Evolutionary conservation across 2,329 filamentous ascomycete genomes (phyloP).

Genomic region (Xylogone sp.): DNA sequence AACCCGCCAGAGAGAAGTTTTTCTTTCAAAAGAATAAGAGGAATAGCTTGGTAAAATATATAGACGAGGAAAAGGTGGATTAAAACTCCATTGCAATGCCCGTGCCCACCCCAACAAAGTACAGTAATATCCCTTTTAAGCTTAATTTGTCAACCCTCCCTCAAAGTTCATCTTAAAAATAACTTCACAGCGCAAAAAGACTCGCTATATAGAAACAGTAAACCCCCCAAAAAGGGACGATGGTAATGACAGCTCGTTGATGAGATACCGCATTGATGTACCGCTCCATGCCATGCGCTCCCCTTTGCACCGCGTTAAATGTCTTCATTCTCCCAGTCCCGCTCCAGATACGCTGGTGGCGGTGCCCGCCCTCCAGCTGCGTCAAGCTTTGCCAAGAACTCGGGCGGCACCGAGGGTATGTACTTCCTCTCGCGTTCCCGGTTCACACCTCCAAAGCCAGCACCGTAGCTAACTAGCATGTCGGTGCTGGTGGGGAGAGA

Average conservation of each 20-base stretch:
- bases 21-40: no score
- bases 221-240: no score
- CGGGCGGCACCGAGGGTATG: constrained; percentile 88
- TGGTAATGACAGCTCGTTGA: no score
- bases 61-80: no score
- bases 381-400: constrained; percentile 88
- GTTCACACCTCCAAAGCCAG: constrained; percentile 90
- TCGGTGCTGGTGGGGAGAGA: constrained; percentile 93
- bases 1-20: no score
- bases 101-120: not conserved
- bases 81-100: not conserved
- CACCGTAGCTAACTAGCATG: constrained; percentile 93
- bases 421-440: constrained; percentile 91
- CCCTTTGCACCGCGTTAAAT: constrained; percentile 12
- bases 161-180: no score
- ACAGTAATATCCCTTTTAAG: no score
- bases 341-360: constrained; percentile 54
- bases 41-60: no score
- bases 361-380: constrained; percentile 40
- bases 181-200: not conserved
- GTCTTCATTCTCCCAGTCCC: constrained; percentile 66
- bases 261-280: no score
- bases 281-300: no score
- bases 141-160: no score
- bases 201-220: no score